Base-by-base conservation (phyloP, 805 yeast genomes). In the Yarrowia alimentaria region DNA sequence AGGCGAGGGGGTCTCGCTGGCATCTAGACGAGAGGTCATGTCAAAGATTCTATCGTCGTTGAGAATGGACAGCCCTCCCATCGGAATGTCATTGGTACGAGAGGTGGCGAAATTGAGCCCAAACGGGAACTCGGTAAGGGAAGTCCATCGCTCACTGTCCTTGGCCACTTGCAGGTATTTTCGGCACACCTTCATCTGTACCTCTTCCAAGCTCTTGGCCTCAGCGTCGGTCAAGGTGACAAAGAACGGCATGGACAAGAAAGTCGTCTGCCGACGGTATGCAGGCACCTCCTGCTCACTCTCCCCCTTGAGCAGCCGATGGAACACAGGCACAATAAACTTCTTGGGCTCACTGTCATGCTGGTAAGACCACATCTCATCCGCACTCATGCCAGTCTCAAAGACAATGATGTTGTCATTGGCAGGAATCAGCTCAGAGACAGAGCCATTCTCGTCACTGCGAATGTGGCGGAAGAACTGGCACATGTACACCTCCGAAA, bases 191-290 rank as follows among this genome's bases (percentile, higher is more conserved):
- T n/a, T n/a, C n/a, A n/a, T n/a, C n/a, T n/a, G n/a, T n/a, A n/a
- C n/a, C n/a, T n/a, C n/a, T n/a, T n/a, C 83, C 60, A 76, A 80
- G 18, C 86, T 80, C 3, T 60, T 58, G 5, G 73, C 64, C 29
- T 85, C 91, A 1, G 70, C 71, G 26, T 70, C 68, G 1, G 73
- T 48, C 10, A 88, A 60, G 0, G 80, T 73, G 21, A 89, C 70
- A 57, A 89, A 81, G 58, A 87, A 79, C 2, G 98, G 98, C 1
- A 81, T 63, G 1, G 89, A 94, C 66, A 88, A 85, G 1, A 80
- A 65, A 33, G 34, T 17, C 3, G 57, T 49, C 16, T 42, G 31
- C 4, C 52, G 33, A n/a, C 21, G 33, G 9, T 28, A 48, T 1
- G 32, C 10, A 9, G 25, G 17, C 21, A 37, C 4, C 1, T 29